A percentile compares a stretch with the other conserved stretches of the same genome.
These are phyloP conservation scores for Aspergillus haitiensis DNA, from an alignment of 495 filamentous ascomycete species.

Conservation along the genomic window DNA sequence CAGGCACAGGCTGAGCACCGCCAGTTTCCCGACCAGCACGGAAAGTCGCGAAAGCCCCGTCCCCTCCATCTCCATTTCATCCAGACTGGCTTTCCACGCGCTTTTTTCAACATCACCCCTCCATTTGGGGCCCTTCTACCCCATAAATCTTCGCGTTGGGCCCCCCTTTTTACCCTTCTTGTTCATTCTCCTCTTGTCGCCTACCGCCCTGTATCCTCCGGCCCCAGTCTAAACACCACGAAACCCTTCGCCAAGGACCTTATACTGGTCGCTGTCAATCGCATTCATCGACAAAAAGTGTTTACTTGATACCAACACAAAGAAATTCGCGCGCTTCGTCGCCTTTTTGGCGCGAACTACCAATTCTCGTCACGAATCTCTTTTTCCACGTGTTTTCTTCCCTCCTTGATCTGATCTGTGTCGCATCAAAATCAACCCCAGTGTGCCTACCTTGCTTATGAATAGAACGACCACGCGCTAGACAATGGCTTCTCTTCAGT, in stretches of 20 bases:
- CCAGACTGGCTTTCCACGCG: conserved; percentile 40
- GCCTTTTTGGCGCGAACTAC: conserved; percentile 26
- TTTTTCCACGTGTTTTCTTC: conserved; percentile 25
- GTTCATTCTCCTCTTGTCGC: conserved; percentile 31
- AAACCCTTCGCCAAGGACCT: conserved; percentile 40
- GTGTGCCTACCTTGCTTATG: conserved; percentile 33
- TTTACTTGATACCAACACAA: conserved; percentile 15
- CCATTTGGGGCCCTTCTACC: conserved; percentile 28
- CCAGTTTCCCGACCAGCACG: conserved; percentile 45
- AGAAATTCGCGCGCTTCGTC: conserved; percentile 23
- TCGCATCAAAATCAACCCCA: conserved; percentile 26
- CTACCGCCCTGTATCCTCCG: conserved; percentile 29
- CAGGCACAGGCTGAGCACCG: conserved; percentile 42
- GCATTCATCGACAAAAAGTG: conserved; percentile 29
- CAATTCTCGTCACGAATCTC: conserved; percentile 21
- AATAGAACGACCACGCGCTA: conserved; percentile 35
- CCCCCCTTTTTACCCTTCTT: conserved; percentile 31
- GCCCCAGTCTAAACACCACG: conserved; percentile 37
- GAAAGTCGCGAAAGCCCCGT: conserved; percentile 47
- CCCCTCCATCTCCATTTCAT: conserved; percentile 51
- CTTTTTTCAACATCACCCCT: conserved; percentile 34
- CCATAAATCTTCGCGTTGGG: conserved; percentile 24
- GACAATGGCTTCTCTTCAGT: conserved; percentile 78
- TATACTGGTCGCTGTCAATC: conserved; percentile 31
- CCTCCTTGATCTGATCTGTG: conserved; percentile 15